phyloP scores from a whole-genome alignment of 2,329 filamentous ascomycete species.

The Colletotrichum destructivum region DNA sequence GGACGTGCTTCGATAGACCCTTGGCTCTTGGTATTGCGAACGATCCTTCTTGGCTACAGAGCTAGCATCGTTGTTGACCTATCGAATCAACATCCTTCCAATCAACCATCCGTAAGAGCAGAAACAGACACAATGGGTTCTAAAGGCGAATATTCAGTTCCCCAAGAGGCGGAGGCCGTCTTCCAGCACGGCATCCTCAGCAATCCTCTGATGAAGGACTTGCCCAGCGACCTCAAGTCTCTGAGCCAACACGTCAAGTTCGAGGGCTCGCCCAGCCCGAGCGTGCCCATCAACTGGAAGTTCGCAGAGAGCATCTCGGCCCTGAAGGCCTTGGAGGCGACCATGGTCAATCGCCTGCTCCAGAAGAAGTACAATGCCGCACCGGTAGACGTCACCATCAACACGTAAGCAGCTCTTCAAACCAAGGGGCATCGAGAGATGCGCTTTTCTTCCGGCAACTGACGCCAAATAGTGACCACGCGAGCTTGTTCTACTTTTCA shows the following conservation, averaged over 20 bases:
- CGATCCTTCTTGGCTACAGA: neutral
- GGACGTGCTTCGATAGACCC: neutral
- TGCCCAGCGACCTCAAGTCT: constrained; percentile 25
- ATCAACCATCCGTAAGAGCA: neutral
- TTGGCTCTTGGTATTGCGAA: neutral
- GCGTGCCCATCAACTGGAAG: constrained; percentile 69
- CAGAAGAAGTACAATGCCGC: constrained; percentile 60
- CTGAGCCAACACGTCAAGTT: constrained; percentile 53
- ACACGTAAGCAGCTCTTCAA: constrained; percentile 53
- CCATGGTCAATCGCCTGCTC: constrained; percentile 60
- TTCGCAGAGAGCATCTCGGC: constrained; percentile 68
- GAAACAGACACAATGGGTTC: constrained; percentile 23
- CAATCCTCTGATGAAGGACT: constrained; percentile 33
- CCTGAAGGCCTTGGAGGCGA: constrained; percentile 64
- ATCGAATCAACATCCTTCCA: too few species aligned
- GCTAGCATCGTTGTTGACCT: neutral
- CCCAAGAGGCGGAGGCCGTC: constrained; percentile 33
- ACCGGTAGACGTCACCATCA: constrained; percentile 59
- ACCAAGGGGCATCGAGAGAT: too few species aligned
- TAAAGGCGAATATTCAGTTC: constrained; percentile 31
- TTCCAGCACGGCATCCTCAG: constrained; percentile 27
- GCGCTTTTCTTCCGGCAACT: neutral
- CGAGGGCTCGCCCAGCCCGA: constrained; percentile 59
- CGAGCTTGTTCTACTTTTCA: constrained; percentile 38
- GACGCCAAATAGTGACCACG: constrained; percentile 37